These are phyloP conservation scores for Phyllosticta capitalensis DNA, from an alignment of 2,329 filamentous ascomycete genomes.

Conservation along the genomic window DNA sequence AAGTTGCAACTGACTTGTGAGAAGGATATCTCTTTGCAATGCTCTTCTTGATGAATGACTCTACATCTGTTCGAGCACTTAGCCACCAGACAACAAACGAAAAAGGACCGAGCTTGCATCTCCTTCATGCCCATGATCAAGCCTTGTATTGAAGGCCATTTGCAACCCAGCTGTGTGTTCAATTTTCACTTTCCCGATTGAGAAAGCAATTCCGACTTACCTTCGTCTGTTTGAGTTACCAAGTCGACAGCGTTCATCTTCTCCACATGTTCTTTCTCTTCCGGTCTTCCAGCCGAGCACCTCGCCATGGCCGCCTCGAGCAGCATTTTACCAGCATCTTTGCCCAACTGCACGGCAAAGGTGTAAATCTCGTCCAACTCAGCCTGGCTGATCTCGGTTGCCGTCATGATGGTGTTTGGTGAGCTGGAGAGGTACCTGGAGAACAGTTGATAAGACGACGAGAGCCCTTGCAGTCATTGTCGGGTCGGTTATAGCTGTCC, in stretches of 20 bases:
- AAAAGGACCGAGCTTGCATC: background rate
- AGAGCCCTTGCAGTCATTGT: background rate
- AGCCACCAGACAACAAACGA: conserved; percentile 1
- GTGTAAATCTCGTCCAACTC: conserved; percentile 43
- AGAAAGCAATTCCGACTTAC: conserved; percentile 29
- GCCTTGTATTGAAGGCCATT: background rate
- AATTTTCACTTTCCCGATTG: background rate
- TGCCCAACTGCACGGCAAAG: conserved; percentile 62
- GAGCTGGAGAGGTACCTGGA: background rate
- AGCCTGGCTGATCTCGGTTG: background rate
- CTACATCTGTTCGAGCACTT: conserved; percentile 49
- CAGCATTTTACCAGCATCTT: conserved; percentile 59
- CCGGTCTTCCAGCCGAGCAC: conserved; percentile 31
- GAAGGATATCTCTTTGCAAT: conserved; percentile 53
- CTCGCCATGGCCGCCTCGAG: conserved; percentile 53
- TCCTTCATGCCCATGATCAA: background rate
- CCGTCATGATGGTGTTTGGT: background rate
- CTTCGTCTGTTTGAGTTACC: conserved; percentile 67
- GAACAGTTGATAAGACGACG: background rate
- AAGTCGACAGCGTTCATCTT: conserved; percentile 71
- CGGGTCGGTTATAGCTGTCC: background rate
- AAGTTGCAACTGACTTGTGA: conserved; percentile 48
- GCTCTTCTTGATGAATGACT: conserved; percentile 55
- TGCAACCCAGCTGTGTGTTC: background rate
- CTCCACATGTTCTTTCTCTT: conserved; percentile 42